Evolutionary conservation across 352 stramenopile genomes (phyloP).

Genomic region (Globisporangium ultimum): DNA sequence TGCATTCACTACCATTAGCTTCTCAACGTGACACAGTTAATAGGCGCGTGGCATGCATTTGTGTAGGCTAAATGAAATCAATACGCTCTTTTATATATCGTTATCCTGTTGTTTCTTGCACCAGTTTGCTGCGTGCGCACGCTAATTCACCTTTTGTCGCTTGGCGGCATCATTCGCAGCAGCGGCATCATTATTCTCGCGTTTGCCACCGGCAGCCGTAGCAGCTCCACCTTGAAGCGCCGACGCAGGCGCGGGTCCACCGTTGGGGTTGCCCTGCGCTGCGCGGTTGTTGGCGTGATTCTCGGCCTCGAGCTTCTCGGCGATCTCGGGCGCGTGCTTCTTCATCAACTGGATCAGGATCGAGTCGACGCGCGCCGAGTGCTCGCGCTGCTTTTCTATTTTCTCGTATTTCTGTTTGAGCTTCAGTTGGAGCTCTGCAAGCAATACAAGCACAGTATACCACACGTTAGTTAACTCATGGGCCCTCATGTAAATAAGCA

Average conservation of each 20-base stretch:
- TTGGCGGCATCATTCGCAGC: slow-evolving; percentile 25
- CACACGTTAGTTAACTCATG: no score
- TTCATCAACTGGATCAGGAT: slow-evolving; percentile 87
- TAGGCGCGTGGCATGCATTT: no score
- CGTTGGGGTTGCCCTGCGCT: slow-evolving; percentile 9
- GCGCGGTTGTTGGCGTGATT: slow-evolving; percentile 18
- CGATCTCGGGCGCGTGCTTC: slow-evolving; percentile 82
- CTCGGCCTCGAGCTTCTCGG: slow-evolving; percentile 64
- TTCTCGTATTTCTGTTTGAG: slow-evolving; percentile 87
- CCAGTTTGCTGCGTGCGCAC: background rate
- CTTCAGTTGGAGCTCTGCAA: slow-evolving; percentile 75
- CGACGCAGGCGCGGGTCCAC: slow-evolving; percentile 1
- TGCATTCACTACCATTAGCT: no score
- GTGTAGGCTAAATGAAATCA: background rate
- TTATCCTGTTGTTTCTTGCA: no score
- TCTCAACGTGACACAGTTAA: no score
- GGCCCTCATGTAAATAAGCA: no score
- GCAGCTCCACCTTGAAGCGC: background rate
- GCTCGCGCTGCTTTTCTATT: slow-evolving; percentile 84
- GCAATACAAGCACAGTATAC: background rate
- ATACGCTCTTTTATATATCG: background rate
- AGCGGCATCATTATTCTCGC: slow-evolving; percentile 16
- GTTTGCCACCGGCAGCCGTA: slow-evolving; percentile 20
- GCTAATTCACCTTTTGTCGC: slow-evolving; percentile 57
- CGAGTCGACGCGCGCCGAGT: slow-evolving; percentile 74